Conservation (phyloP, 345 rosid genomes). For the Salix exigua region DNA sequence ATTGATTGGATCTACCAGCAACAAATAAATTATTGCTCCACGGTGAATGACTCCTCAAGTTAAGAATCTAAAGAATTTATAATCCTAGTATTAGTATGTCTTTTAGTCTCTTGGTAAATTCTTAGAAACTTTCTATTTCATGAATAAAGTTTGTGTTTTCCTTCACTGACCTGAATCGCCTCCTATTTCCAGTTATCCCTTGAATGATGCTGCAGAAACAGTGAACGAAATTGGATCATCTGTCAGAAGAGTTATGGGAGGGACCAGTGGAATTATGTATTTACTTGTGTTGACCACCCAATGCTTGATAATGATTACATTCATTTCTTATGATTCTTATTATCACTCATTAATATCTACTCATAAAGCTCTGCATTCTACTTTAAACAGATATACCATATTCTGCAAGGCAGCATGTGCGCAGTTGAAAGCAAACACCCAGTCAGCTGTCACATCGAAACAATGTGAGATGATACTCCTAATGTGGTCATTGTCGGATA, state of each 20-base stretch:
- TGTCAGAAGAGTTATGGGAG: conserved; percentile 86
- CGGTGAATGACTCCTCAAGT: background rate
- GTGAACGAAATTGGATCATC: conserved; percentile 83
- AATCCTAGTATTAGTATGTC: background rate
- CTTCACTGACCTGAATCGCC: conserved; percentile 1
- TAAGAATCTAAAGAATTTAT: background rate
- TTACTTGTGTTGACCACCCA: conserved; percentile 13
- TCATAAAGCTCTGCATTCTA: conserved; percentile 2
- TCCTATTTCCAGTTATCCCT: conserved; percentile 72
- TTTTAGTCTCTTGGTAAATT: background rate
- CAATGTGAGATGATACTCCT: conserved; percentile 56
- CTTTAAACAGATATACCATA: conserved; percentile 57
- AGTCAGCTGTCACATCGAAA: conserved; percentile 52
- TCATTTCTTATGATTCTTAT: background rate
- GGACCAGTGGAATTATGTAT: conserved; percentile 94
- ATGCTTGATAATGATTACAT: conserved; percentile 7
- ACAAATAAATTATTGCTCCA: background rate
- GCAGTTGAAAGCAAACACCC: conserved; percentile 51
- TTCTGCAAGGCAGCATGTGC: conserved; percentile 88
- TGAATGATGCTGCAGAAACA: conserved; percentile 88
- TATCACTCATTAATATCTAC: background rate
- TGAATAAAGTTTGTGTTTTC: background rate
- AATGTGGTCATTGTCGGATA: conserved; percentile 7
- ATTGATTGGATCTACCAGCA: background rate
- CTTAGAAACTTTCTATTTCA: background rate